Evolutionary conservation across 2,329 filamentous ascomycete genomes (phyloP).

Genomic region (Botrytis squamosa): DNA sequence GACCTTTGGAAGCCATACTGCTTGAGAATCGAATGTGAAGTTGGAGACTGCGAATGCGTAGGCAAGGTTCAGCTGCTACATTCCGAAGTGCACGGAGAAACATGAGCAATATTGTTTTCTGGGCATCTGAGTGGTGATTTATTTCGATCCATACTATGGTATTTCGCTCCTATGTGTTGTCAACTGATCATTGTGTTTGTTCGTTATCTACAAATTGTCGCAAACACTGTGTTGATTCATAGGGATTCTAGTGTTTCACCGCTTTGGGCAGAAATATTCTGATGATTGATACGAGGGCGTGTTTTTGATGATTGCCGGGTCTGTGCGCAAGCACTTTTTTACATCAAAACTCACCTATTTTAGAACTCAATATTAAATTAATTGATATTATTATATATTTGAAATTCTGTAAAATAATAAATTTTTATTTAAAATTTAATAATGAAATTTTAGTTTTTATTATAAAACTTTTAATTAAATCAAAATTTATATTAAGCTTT

Average conservation of each 20-base stretch:
- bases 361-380: too few relatives aligned
- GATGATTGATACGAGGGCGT: neutral
- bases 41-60: neutral
- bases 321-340: too few relatives aligned
- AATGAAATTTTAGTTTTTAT: too few relatives aligned
- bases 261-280: conserved; percentile 9
- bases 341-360: too few relatives aligned
- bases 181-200: neutral
- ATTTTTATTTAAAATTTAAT: too few relatives aligned
- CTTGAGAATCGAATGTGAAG: conserved; percentile 12
- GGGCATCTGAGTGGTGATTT: neutral
- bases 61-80: neutral
- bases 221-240: neutral
- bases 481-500: too few relatives aligned
- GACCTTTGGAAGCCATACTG: neutral
- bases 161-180: neutral
- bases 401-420: too few relatives aligned
- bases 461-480: too few relatives aligned
- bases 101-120: neutral
- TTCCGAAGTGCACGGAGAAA: neutral
- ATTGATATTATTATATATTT: too few relatives aligned
- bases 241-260: neutral
- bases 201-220: neutral
- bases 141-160: neutral
- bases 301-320: too few relatives aligned